Evolutionary conservation across 768 basidiomycete genomes (phyloP).

Genomic region (Suillus placidus): DNA sequence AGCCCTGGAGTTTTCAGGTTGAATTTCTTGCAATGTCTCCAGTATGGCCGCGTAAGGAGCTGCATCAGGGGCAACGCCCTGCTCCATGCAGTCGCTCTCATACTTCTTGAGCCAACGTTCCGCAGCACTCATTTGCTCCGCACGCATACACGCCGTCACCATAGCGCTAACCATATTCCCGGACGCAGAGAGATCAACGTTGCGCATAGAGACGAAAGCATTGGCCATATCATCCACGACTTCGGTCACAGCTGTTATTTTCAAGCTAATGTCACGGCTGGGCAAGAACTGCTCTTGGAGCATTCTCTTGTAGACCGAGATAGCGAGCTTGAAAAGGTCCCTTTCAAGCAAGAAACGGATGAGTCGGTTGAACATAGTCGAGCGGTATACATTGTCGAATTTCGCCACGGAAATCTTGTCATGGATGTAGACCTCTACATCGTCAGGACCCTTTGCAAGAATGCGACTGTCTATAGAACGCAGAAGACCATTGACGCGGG

Average conservation of each 20-base stretch:
- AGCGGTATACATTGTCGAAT: conserved; percentile 33
- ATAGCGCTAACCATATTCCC: conserved; percentile 40
- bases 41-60: conserved; percentile 45
- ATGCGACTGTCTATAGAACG: conserved; percentile 31
- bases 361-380: conserved; percentile 39
- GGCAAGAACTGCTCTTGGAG: conserved; percentile 41
- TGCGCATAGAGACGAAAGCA: conserved; percentile 22
- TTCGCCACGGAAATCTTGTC: conserved; percentile 23
- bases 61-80: conserved; percentile 16
- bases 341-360: conserved; percentile 45
- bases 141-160: conserved; percentile 39
- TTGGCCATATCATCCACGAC: conserved; percentile 27
- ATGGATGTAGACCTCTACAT: conserved; percentile 27
- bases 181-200: conserved; percentile 29
- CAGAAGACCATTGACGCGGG: conserved; percentile 30
- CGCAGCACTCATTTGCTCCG: conserved; percentile 34
- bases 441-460: conserved; percentile 21
- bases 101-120: conserved; percentile 32
- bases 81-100: conserved; percentile 25
- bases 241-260: conserved; percentile 11
- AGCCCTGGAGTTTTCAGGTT: conserved; percentile 31
- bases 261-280: conserved; percentile 40
- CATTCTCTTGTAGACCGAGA: conserved; percentile 46
- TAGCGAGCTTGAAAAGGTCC: conserved; percentile 41
- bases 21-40: conserved; percentile 36